phyloP scores from a whole-genome alignment of 176 grass and related monocot species.

The Musa itinerans region DNA sequence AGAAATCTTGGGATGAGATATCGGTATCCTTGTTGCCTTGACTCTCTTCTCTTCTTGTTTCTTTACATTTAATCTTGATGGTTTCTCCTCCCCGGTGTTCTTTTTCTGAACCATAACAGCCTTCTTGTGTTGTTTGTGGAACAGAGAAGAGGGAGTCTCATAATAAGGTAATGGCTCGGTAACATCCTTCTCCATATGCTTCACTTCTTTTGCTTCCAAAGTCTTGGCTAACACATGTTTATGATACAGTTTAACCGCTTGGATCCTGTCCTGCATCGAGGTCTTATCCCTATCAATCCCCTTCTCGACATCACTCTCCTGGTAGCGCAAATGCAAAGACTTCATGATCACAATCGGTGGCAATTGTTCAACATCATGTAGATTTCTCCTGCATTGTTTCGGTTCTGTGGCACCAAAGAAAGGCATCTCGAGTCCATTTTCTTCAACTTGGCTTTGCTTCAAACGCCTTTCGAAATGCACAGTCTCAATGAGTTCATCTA shows the following conservation, averaged over 20 bases:
- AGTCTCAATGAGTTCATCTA: slow-evolving; percentile 33
- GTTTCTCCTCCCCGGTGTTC: slow-evolving; percentile 26
- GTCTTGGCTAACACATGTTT: not conserved
- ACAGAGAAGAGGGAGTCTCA: slow-evolving; percentile 15
- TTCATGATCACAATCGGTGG: slow-evolving; percentile 31
- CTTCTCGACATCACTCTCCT: slow-evolving; percentile 1
- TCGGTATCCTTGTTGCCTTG: slow-evolving; percentile 26
- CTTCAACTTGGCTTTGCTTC: slow-evolving; percentile 26
- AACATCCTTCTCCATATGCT: slow-evolving; percentile 18
- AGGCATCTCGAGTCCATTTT: slow-evolving; percentile 5
- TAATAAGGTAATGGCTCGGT: slow-evolving; percentile 26
- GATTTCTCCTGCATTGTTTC: not conserved
- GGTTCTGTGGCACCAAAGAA: not conserved
- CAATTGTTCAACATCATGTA: not conserved
- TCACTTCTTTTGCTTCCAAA: slow-evolving; percentile 11
- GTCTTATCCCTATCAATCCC: slow-evolving; percentile 10
- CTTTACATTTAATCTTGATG: slow-evolving; percentile 21
- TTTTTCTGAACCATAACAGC: slow-evolving; percentile 12
- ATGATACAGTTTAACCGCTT: slow-evolving; percentile 23
- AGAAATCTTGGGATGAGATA: slow-evolving; percentile 20
- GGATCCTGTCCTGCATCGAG: slow-evolving; percentile 9
- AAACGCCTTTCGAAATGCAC: slow-evolving; percentile 45
- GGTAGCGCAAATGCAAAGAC: slow-evolving; percentile 16
- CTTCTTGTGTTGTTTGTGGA: slow-evolving; percentile 23
- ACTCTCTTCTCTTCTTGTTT: slow-evolving; percentile 31